Conservation (phyloP, 345 rosid genomes). For the Raphanus sativus region DNA sequence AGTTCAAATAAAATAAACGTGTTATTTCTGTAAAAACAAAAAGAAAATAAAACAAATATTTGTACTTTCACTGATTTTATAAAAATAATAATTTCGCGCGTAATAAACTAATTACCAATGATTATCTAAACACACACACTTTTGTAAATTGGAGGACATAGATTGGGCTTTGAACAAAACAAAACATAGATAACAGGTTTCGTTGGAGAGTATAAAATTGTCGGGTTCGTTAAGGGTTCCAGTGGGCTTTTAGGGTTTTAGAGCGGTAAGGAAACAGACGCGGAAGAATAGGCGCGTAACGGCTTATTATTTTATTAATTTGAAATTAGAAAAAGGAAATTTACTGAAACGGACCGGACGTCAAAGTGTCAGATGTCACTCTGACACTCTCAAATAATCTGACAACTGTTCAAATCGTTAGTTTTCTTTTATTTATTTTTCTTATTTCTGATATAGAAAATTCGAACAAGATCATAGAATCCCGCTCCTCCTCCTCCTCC, state of each 20-base stretch:
- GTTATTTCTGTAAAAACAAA: too few species aligned
- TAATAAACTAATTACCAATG: too few species aligned
- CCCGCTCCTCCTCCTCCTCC: conserved; percentile 30
- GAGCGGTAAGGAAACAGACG: not conserved
- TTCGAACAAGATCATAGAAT: conserved; percentile 23
- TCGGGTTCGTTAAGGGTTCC: not conserved
- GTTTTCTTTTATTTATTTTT: not conserved
- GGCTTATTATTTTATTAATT: conserved; percentile 2
- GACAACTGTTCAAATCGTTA: not conserved
- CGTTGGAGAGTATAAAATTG: not conserved
- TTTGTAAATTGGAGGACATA: not conserved
- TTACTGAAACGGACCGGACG: conserved; percentile 17
- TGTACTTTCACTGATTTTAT: too few species aligned
- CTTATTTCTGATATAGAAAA: not conserved
- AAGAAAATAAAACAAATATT: too few species aligned
- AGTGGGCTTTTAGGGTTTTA: not conserved
- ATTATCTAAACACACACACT: not conserved
- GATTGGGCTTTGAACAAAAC: not conserved
- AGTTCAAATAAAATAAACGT: too few species aligned
- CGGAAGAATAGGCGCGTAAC: conserved; percentile 21
- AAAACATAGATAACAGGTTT: not conserved
- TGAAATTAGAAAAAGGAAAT: not conserved
- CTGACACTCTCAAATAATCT: conserved; percentile 24
- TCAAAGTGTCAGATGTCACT: conserved; percentile 30
- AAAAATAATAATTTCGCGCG: too few species aligned